A percentile compares a stretch with the other conserved stretches of the same genome.
These are phyloP conservation scores for Alternaria consortialis DNA, from an alignment of 2,329 filamentous ascomycete genomes.

Conservation along the genomic window DNA sequence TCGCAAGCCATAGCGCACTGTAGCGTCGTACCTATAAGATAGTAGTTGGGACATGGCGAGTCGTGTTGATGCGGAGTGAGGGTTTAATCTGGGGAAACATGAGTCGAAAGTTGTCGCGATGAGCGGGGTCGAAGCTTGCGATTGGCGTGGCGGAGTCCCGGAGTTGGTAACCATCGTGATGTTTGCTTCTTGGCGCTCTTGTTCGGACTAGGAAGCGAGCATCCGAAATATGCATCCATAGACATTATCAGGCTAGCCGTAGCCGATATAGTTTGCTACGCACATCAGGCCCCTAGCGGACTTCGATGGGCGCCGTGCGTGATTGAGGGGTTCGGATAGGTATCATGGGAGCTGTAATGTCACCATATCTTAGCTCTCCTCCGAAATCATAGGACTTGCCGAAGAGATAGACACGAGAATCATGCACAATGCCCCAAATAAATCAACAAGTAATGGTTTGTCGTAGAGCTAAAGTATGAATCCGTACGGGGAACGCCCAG, in stretches of 20 bases:
- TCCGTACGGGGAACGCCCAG: neutral
- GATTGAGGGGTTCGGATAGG: neutral
- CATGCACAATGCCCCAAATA: neutral
- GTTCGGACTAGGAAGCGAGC: constrained; percentile 10
- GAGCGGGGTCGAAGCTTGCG: neutral
- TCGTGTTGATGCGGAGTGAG: constrained; percentile 14
- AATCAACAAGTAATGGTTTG: neutral
- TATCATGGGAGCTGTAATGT: neutral
- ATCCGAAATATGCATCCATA: constrained; percentile 6
- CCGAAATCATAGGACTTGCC: neutral
- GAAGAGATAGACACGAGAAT: too few species aligned
- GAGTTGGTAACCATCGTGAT: constrained; percentile 5
- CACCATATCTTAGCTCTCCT: neutral
- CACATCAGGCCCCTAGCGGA: neutral
- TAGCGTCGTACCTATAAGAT: constrained; percentile 8
- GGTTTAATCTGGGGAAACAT: constrained; percentile 4
- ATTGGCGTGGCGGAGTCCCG: constrained; percentile 17
- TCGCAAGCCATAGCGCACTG: constrained; percentile 1
- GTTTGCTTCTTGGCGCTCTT: constrained; percentile 1
- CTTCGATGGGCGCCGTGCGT: neutral
- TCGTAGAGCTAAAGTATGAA: neutral
- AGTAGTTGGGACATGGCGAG: constrained; percentile 3
- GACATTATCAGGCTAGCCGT: neutral
- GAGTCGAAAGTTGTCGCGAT: constrained; percentile 4
- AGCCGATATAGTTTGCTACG: neutral